Evolutionary conservation across 2,329 filamentous ascomycete species (phyloP), one percentile per base, ranked within the genome.

Genomic region (Ophiosphaerella korrae): DNA sequence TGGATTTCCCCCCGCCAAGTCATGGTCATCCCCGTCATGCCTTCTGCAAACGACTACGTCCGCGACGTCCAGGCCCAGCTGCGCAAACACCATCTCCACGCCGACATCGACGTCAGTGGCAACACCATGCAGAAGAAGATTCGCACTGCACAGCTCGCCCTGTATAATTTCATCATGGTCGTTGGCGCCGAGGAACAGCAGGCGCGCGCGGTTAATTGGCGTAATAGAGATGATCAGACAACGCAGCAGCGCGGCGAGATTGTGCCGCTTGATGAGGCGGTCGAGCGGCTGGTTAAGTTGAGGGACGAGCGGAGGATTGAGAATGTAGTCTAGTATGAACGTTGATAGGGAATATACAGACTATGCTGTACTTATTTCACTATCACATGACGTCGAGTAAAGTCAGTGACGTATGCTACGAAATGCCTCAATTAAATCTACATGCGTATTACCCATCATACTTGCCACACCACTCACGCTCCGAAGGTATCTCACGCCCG

Each of bases 41-140:
- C 87, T 43, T 81, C 83, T 39, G 87, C 82, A 63, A 82, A 85
- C 65, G 85, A 87, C 68, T 92, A 94, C 72, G 89, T 89, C 57
- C 70, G 72, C 80, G 88, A 93, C 74, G 85, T 93, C 6, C 85
- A 88, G 66, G 74, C 76, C 52, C 78, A 87, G 55, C 87, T 92
- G 77, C 84, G 87, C 67, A 79, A 82, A 53, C 81, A 87, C 72
- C 80, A 81, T 42, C 84, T 93, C 74, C 88, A 88, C 66, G 84
- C 85, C 68, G 88, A 90, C 70, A 80, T 88, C 52, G 88, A 90
- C 70, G 79, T 88, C 44, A 83, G 83, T 61, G 85, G 88, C 65
- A 91, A 93, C 76, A 94, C 89, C 6, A 85, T 94, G 77, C 87
- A 91, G 74, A 93, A 94, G 84, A 94, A 94, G 84, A 91, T 94